These are phyloP conservation scores for Bacidia rubella DNA, from an alignment of 495 filamentous ascomycete species.

Conservation along the genomic window DNA sequence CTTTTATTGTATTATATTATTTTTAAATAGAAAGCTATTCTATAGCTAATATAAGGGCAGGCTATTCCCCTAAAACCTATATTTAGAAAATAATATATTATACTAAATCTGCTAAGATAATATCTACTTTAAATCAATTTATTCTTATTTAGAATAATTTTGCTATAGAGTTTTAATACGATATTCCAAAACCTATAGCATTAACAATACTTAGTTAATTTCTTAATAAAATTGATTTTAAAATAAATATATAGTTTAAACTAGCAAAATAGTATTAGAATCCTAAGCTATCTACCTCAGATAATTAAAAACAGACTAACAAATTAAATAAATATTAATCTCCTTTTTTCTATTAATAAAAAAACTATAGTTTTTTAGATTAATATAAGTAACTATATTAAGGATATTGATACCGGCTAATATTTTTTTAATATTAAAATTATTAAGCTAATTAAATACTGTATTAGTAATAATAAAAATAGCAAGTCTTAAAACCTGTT, in stretches of 20 bases:
- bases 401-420: no score
- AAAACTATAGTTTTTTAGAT: not conserved
- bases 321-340: not conserved
- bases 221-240: constrained; percentile 1
- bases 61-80: not conserved
- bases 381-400: not conserved
- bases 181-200: not conserved
- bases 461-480: not conserved
- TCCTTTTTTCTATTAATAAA: not conserved
- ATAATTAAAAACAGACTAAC: not conserved
- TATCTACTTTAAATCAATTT: not conserved
- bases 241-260: not conserved
- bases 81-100: not conserved
- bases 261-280: not conserved
- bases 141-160: not conserved
- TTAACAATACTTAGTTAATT: constrained; percentile 8
- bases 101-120: not conserved
- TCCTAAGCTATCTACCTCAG: constrained; percentile 5
- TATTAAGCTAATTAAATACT: not conserved
- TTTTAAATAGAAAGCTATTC: not conserved
- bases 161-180: not conserved
- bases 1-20: not conserved
- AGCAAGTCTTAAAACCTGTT: no score
- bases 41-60: not conserved
- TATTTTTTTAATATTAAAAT: not conserved